phyloP scores from a whole-genome alignment of 2,329 filamentous ascomycete genomes.

The Aplosporella prunicola region DNA sequence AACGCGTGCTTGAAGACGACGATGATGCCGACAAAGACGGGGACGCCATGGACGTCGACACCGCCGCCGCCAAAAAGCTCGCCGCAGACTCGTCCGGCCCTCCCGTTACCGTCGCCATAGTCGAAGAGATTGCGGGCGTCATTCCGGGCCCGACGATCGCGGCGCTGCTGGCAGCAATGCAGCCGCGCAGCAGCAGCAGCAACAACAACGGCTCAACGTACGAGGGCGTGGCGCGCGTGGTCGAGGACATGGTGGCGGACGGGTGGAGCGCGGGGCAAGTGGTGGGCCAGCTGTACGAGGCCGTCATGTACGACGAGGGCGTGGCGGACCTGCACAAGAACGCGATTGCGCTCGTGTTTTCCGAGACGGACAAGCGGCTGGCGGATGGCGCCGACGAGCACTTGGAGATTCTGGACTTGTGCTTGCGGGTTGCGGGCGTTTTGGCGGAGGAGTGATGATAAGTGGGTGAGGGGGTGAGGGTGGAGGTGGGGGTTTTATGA shows the following conservation, averaged over 20 bases:
- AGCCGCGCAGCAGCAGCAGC: conserved; percentile 28
- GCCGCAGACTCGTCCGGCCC: conserved; percentile 11
- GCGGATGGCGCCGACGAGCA: conserved; percentile 96
- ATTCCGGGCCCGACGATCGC: conserved; percentile 71
- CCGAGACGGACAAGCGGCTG: conserved; percentile 85
- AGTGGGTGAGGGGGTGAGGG: not conserved
- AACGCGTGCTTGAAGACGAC: conserved; percentile 36
- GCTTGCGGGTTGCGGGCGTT: conserved; percentile 69
- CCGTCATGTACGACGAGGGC: conserved; percentile 72
- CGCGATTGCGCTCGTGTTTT: conserved; percentile 79
- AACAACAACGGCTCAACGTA: conserved; percentile 56
- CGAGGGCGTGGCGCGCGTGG: conserved; percentile 62
- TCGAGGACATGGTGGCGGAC: conserved; percentile 88
- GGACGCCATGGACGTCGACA: conserved; percentile 44
- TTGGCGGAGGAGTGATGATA: conserved; percentile 43
- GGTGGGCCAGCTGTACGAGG: conserved; percentile 74
- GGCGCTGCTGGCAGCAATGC: conserved; percentile 62
- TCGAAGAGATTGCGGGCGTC: conserved; percentile 94
- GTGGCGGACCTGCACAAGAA: conserved; percentile 83
- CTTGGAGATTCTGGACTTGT: conserved; percentile 76
- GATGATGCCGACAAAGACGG: conserved; percentile 30
- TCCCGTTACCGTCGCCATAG: conserved; percentile 63
- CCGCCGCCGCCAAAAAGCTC: conserved; percentile 12
- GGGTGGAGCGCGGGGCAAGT: conserved; percentile 94
- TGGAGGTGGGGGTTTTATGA: not conserved